Conservation (phyloP, 768 basidiomycete genomes). For the Tylopilus rubrobrunneus region DNA sequence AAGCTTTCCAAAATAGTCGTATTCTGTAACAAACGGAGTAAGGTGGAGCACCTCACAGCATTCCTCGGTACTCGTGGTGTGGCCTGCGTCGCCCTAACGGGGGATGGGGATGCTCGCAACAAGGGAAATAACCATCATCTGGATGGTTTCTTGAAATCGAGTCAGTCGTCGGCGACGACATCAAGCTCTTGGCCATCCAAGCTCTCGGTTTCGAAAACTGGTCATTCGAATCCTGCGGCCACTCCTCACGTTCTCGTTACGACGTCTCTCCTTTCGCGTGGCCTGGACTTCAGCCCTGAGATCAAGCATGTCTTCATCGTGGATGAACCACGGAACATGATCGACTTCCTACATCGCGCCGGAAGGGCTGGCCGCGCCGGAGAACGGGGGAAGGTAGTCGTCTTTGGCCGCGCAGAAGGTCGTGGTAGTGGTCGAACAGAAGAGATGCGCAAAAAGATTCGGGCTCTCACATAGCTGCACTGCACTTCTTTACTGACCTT, state of each 20-base stretch:
- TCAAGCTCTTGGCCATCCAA: background rate
- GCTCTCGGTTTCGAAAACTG: conserved; percentile 6
- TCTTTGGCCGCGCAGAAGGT: conserved; percentile 70
- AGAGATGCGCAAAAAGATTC: conserved; percentile 50
- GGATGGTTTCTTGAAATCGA: conserved; percentile 60
- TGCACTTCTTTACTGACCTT: background rate
- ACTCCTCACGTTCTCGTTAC: conserved; percentile 75
- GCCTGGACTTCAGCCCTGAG: conserved; percentile 78
- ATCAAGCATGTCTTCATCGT: conserved; percentile 83
- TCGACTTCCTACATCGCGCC: conserved; percentile 91
- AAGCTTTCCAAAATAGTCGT: conserved; percentile 67
- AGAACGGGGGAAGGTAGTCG: conserved; percentile 61
- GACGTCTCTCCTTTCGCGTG: conserved; percentile 86
- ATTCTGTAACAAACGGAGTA: conserved; percentile 76
- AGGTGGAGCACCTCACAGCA: conserved; percentile 57
- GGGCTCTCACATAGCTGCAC: conserved; percentile 28
- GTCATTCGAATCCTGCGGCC: conserved; percentile 25
- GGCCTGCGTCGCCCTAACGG: conserved; percentile 61
- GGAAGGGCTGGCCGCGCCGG: conserved; percentile 81
- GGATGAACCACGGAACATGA: conserved; percentile 84
- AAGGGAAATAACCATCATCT: conserved; percentile 74
- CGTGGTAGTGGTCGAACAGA: conserved; percentile 52
- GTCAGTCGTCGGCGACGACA: background rate
- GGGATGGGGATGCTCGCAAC: conserved; percentile 51
- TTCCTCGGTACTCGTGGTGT: conserved; percentile 61